Conservation (phyloP, 495 filamentous ascomycete species). For the Trichoderma asperelloides region DNA sequence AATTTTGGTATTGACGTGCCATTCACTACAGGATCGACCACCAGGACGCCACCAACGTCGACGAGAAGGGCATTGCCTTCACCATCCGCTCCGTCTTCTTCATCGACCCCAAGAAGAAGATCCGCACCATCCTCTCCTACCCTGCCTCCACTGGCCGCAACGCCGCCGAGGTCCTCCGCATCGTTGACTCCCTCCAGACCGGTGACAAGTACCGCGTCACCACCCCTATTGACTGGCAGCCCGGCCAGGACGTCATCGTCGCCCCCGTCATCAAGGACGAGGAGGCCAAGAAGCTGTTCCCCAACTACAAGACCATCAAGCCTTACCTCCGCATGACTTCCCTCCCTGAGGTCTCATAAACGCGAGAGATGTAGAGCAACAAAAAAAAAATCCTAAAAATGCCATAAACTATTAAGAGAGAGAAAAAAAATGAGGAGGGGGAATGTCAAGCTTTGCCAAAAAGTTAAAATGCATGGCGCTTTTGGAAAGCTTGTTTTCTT, state of each 20-base stretch:
- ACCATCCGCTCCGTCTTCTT: conserved; percentile 99
- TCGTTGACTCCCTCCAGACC: conserved; percentile 93
- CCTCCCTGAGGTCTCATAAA: conserved; percentile 41
- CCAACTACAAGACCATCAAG: conserved; percentile 86
- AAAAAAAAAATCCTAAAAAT: not conserved
- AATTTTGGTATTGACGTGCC: not conserved
- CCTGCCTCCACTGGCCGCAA: conserved; percentile 96
- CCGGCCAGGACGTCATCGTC: conserved; percentile 91
- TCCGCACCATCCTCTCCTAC: conserved; percentile 92
- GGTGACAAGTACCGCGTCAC: conserved; percentile 94
- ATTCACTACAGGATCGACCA: conserved; percentile 65
- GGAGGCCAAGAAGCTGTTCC: conserved; percentile 83
- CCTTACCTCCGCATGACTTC: conserved; percentile 75
- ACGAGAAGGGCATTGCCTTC: conserved; percentile 92
- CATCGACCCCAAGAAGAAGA: conserved; percentile 97
- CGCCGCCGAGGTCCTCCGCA: conserved; percentile 88
- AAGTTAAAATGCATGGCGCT: not conserved
- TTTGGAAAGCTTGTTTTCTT: not conserved
- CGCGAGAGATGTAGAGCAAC: not conserved
- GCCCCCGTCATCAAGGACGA: conserved; percentile 81
- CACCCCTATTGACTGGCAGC: conserved; percentile 87
- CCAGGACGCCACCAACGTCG: conserved; percentile 72
- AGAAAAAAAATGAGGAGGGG: not conserved
- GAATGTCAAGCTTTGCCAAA: not conserved
- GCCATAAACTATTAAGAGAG: no score